Percentiles rank a stretch among this genome's conserved stretches.
Evolutionary conservation across 73 alveolate species (phyloP).

Genomic region (Durusdinium trenchii): DNA sequence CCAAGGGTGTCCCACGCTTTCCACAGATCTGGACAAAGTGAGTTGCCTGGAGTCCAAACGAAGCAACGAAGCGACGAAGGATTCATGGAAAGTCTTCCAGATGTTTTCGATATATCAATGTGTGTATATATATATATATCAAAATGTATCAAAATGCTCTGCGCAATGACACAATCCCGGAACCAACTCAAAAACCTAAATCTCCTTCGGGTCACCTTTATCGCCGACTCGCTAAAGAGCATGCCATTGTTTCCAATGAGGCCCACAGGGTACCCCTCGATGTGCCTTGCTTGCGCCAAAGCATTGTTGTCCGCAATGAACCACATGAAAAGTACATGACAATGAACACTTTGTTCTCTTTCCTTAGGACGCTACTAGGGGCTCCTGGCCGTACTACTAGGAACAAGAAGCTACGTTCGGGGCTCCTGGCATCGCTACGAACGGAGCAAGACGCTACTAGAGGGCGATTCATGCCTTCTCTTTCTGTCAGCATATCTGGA

Average conservation of each 20-base stretch:
- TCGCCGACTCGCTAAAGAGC: constrained; percentile 24
- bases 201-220: background rate
- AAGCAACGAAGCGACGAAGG: background rate
- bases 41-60: background rate
- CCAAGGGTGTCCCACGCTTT: background rate
- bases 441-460: too few relatives aligned
- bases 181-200: background rate
- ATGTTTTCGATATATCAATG: too few relatives aligned
- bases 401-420: too few relatives aligned
- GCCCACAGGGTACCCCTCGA: background rate
- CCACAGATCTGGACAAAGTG: background rate
- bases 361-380: too few relatives aligned
- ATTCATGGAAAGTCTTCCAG: background rate
- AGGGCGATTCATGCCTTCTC: background rate
- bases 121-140: too few relatives aligned
- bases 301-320: too few relatives aligned
- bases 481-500: background rate
- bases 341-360: too few relatives aligned
- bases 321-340: too few relatives aligned
- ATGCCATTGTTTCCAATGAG: constrained; percentile 3
- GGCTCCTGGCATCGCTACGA: too few relatives aligned
- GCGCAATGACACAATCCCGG: background rate
- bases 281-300: too few relatives aligned
- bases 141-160: background rate
- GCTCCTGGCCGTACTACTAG: too few relatives aligned